Evolutionary conservation across 164 flowering plant genomes (phyloP).

Genomic region (Chimonanthus salicifolius): DNA sequence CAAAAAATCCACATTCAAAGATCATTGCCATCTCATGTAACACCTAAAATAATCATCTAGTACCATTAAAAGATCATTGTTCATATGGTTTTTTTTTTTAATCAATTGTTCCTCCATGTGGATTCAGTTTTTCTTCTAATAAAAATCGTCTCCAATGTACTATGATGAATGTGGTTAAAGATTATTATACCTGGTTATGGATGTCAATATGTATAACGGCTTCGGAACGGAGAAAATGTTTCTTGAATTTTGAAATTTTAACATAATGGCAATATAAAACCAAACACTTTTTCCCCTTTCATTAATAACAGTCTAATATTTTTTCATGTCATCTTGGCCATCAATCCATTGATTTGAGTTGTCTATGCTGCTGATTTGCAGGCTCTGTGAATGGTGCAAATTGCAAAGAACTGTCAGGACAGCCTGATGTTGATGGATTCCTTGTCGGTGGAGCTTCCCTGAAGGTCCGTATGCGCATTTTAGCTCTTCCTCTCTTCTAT

Average conservation of each 20-base stretch:
- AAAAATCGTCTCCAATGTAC: too few species aligned
- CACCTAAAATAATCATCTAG: too few species aligned
- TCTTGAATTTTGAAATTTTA: not conserved
- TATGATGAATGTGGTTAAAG: too few species aligned
- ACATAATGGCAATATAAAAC: not conserved
- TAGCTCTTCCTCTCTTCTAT: not conserved
- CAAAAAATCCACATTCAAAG: too few species aligned
- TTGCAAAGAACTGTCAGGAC: constrained; percentile 64
- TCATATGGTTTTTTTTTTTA: too few species aligned
- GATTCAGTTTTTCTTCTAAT: too few species aligned
- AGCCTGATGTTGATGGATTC: constrained; percentile 80
- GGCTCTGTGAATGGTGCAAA: constrained; percentile 83
- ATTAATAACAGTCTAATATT: not conserved
- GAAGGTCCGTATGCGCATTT: constrained; percentile 43
- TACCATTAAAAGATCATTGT: too few species aligned
- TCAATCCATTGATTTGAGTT: not conserved
- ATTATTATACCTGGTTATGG: too few species aligned
- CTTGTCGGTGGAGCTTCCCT: constrained; percentile 91
- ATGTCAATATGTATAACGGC: too few species aligned
- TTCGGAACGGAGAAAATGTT: not conserved
- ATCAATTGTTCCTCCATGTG: too few species aligned
- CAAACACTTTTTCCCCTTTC: not conserved
- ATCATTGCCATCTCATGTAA: too few species aligned
- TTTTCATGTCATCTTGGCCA: not conserved
- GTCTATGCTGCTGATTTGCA: constrained; percentile 7